Evolutionary conservation across 495 filamentous ascomycete genomes (phyloP).

Genomic region (Usnea hakonensis): DNA sequence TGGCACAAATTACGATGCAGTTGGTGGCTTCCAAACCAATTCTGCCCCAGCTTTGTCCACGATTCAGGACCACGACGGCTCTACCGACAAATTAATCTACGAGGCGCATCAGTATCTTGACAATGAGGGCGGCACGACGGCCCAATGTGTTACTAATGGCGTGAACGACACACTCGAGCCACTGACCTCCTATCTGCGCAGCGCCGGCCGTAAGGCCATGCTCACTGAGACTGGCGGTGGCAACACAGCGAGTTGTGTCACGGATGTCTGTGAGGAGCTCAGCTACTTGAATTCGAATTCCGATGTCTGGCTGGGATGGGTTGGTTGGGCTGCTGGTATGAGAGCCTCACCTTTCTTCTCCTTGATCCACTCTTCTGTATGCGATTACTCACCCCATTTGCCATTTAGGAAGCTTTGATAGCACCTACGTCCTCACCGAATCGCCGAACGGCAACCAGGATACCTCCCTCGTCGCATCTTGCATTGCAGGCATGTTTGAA

Average conservation of each 20-base stretch:
- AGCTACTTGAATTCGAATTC: conserved; percentile 33
- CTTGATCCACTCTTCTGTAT: not conserved
- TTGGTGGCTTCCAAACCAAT: conserved; percentile 34
- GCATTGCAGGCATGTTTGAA: not conserved
- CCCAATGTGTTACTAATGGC: conserved; percentile 44
- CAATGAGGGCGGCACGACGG: conserved; percentile 45
- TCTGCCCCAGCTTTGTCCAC: conserved; percentile 36
- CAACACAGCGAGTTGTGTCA: conserved; percentile 33
- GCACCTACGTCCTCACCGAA: not conserved
- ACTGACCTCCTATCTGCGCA: conserved; percentile 40
- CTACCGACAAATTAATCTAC: conserved; percentile 44
- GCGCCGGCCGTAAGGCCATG: conserved; percentile 41
- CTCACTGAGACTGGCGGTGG: conserved; percentile 49
- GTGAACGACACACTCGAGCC: conserved; percentile 37
- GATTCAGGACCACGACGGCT: conserved; percentile 47
- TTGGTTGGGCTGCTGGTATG: conserved; percentile 43
- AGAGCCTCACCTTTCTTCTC: not conserved
- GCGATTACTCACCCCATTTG: not conserved
- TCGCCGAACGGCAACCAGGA: not conserved
- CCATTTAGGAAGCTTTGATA: not conserved
- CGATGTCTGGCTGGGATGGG: conserved; percentile 46
- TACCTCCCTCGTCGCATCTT: not conserved
- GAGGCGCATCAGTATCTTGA: conserved; percentile 52
- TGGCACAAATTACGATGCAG: conserved; percentile 30
- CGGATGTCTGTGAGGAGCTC: conserved; percentile 23